phyloP scores from a whole-genome alignment of 176 grass and related monocot genomes.

The Carex scoparia region DNA sequence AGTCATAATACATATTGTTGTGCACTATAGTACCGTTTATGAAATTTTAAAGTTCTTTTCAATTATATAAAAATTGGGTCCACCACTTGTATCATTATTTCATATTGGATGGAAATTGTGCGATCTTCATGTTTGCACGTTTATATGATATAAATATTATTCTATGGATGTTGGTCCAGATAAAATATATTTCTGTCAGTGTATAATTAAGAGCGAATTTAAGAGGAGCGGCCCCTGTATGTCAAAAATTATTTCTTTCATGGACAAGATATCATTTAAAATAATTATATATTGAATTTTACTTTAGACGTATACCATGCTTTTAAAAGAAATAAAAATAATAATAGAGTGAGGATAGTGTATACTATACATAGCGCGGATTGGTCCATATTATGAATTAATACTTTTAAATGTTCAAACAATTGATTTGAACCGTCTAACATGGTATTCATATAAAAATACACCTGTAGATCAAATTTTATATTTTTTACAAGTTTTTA shows the following conservation, averaged over 20 bases:
- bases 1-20: too few relatives aligned
- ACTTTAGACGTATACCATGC: background rate
- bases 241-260: background rate
- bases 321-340: too few relatives aligned
- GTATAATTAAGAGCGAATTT: background rate
- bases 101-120: background rate
- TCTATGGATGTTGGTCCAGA: background rate
- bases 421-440: too few relatives aligned
- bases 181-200: background rate
- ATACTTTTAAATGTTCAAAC: too few relatives aligned
- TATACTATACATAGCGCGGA: too few relatives aligned
- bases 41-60: background rate
- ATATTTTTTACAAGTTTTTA: too few relatives aligned
- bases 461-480: too few relatives aligned
- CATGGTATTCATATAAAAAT: too few relatives aligned
- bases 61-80: background rate
- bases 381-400: too few relatives aligned
- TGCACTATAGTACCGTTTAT: background rate
- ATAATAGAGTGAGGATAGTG: too few relatives aligned
- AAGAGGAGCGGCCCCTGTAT: background rate
- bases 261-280: background rate
- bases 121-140: slow-evolving; percentile 5
- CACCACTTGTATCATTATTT: background rate
- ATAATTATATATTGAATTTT: background rate
- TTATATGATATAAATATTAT: background rate